These are phyloP conservation scores for Lagenaria siceraria DNA, from an alignment of 306 rosid species.

Conservation along the genomic window DNA sequence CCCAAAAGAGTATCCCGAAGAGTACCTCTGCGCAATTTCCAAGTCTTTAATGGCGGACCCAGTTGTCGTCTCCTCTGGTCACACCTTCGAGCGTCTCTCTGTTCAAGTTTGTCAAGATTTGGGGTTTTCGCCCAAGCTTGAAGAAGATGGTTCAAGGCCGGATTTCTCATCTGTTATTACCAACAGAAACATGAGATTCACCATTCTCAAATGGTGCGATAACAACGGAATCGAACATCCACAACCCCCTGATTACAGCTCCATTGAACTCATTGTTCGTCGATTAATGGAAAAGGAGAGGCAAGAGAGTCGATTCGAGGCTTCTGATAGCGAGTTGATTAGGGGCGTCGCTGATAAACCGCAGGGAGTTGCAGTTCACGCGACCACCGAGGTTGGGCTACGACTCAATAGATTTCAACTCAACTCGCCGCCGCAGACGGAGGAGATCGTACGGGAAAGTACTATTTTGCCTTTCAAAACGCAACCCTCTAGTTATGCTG, in stretches of 20 bases:
- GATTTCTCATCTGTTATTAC: slow-evolving; percentile 62
- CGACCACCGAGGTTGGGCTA: neutral
- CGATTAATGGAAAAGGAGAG: neutral
- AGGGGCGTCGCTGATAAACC: slow-evolving; percentile 3
- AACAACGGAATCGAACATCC: neutral
- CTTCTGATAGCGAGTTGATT: slow-evolving; percentile 4
- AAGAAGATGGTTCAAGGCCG: slow-evolving; percentile 53
- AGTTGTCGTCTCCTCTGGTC: slow-evolving; percentile 76
- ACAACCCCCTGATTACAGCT: neutral
- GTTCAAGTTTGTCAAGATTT: slow-evolving; percentile 48
- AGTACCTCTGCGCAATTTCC: slow-evolving; percentile 58
- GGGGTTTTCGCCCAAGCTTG: slow-evolving; percentile 30
- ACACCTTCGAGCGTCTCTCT: slow-evolving; percentile 69
- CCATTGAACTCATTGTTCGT: neutral
- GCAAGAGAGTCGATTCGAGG: neutral
- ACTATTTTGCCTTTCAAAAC: slow-evolving; percentile 58
- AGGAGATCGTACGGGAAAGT: slow-evolving; percentile 21
- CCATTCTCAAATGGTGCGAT: slow-evolving; percentile 59
- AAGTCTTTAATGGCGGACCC: slow-evolving; percentile 78
- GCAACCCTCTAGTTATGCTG: slow-evolving; percentile 53
- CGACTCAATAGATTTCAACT: slow-evolving; percentile 24
- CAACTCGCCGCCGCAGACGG: slow-evolving; percentile 17
- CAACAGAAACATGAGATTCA: slow-evolving; percentile 44
- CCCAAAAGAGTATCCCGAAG: slow-evolving; percentile 31
- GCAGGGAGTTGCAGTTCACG: neutral